Conservation (phyloP, 2,329 filamentous ascomycete genomes). For the Colletotrichum sp. region DNA sequence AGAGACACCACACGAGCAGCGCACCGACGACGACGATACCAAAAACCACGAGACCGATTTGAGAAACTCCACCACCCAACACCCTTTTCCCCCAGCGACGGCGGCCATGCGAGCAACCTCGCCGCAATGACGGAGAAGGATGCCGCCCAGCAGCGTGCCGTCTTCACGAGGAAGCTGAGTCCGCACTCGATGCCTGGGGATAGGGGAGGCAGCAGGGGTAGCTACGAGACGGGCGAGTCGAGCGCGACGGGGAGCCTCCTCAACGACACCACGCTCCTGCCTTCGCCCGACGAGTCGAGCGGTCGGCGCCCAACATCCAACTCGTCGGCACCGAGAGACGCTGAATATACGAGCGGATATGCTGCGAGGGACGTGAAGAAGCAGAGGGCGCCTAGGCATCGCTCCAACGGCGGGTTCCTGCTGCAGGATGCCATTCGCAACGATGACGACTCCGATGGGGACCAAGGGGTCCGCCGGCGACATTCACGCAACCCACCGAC, state of each 20-base stretch:
- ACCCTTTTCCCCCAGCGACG: not conserved
- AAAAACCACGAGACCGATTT: not conserved
- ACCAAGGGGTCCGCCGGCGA: conserved; percentile 31
- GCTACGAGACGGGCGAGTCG: conserved; percentile 50
- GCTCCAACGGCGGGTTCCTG: conserved; percentile 56
- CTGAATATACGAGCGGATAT: conserved; percentile 24
- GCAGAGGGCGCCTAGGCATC: conserved; percentile 40
- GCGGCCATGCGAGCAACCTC: conserved; percentile 23
- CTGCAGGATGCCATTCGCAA: conserved; percentile 47
- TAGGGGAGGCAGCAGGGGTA: conserved; percentile 39
- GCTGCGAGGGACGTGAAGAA: conserved; percentile 23
- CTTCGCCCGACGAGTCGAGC: conserved; percentile 8
- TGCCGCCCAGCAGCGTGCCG: conserved; percentile 13
- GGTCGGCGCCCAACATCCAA: not conserved
- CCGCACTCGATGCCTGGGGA: conserved; percentile 17
- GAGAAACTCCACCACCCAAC: not conserved
- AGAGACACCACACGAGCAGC: not conserved
- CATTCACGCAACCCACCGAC: conserved; percentile 26
- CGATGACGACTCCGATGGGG: conserved; percentile 31
- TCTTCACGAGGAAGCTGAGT: conserved; percentile 11
- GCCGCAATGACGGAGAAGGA: conserved; percentile 25
- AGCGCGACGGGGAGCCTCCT: conserved; percentile 39
- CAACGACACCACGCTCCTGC: conserved; percentile 22
- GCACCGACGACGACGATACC: not conserved
- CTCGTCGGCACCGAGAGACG: conserved; percentile 17